Evolutionary conservation across 129 eudicot genomes (phyloP).

Genomic region (Erigeron canadensis): DNA sequence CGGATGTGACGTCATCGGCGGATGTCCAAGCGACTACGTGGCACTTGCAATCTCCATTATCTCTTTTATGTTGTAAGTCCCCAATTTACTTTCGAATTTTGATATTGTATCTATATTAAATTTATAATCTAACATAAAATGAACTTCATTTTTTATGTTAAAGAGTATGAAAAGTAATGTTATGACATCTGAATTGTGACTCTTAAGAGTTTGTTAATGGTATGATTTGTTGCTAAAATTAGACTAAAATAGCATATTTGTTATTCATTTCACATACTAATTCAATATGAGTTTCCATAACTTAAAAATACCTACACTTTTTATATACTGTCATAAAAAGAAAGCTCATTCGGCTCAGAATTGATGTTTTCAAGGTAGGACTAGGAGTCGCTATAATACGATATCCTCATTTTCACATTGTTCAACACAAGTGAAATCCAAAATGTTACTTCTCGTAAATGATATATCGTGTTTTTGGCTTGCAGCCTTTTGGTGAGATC

Average conservation of each 20-base stretch:
- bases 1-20: slow-evolving; percentile 57
- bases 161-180: too few species aligned
- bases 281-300: neutral
- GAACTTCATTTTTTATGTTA: too few species aligned
- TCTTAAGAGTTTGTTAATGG: slow-evolving; percentile 12
- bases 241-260: neutral
- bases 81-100: neutral
- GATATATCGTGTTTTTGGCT: slow-evolving; percentile 7
- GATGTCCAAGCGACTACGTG: slow-evolving; percentile 83
- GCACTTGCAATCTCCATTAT: slow-evolving; percentile 57
- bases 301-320: neutral
- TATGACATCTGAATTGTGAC: neutral
- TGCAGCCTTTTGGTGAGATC: slow-evolving; percentile 71
- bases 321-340: neutral
- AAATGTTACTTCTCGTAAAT: slow-evolving; percentile 20
- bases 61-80: slow-evolving; percentile 52
- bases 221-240: slow-evolving; percentile 9
- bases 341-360: neutral
- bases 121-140: too few species aligned
- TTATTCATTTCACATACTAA: neutral
- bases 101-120: too few species aligned
- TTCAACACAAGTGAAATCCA: slow-evolving; percentile 6
- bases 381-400: too few species aligned
- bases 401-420: neutral
- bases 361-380: neutral